Evolutionary conservation across 2,329 filamentous ascomycete species (phyloP).

Genomic region (Claviceps sp.): DNA sequence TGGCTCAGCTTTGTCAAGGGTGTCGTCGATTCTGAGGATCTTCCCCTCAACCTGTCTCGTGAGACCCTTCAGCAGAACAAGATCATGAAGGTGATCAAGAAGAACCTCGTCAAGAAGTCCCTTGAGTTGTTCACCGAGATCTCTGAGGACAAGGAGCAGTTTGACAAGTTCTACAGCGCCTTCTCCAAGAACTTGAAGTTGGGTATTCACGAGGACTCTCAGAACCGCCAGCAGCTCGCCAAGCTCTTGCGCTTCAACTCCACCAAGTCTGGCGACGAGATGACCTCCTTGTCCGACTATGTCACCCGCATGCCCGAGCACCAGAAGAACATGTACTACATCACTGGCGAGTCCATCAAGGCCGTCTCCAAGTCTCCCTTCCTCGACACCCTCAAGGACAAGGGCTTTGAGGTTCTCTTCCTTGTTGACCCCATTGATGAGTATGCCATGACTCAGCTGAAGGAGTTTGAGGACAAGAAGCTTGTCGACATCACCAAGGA

Average conservation of each 20-base stretch:
- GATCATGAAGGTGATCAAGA: conserved; percentile 99
- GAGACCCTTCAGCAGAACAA: conserved; percentile 99
- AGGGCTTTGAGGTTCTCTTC: conserved; percentile 99
- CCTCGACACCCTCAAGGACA: conserved; percentile 96
- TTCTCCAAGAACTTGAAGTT: conserved; percentile 99
- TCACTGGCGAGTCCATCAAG: conserved; percentile 98
- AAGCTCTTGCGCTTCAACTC: conserved; percentile 99
- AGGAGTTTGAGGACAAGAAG: conserved; percentile 99
- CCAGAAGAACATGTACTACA: conserved; percentile 99
- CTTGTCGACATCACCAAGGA: conserved; percentile 99
- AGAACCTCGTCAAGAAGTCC: conserved; percentile 99
- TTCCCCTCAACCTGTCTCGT: conserved; percentile 98
- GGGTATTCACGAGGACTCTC: conserved; percentile 97
- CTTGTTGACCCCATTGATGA: conserved; percentile 98
- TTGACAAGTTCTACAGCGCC: conserved; percentile 99
- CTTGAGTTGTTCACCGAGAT: conserved; percentile 99
- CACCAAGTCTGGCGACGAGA: conserved; percentile 95
- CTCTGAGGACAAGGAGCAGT: conserved; percentile 98
- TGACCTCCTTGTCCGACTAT: conserved; percentile 91
- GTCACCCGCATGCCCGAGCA: conserved; percentile 98
- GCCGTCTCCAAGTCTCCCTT: conserved; percentile 96
- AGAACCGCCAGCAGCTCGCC: conserved; percentile 85
- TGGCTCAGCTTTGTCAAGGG: conserved; percentile 99
- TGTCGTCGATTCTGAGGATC: conserved; percentile 99
- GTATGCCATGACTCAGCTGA: conserved; percentile 98